Percentiles rank a stretch among this genome's conserved stretches.
Evolutionary conservation across 257 asterid genomes (phyloP).

Genomic region (Solanum piurae): DNA sequence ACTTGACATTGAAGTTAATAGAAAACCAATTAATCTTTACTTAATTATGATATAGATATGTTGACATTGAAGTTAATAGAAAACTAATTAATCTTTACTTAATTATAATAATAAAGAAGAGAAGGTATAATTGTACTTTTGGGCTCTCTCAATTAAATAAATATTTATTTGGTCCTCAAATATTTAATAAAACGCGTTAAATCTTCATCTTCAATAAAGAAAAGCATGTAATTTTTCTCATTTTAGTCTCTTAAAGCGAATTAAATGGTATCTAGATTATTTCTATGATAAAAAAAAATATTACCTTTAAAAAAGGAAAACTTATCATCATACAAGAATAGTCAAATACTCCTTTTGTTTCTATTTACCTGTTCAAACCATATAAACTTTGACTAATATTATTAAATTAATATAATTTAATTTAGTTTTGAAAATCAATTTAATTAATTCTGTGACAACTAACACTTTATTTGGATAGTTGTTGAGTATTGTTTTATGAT

Average conservation of each 20-base stretch:
- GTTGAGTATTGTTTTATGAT: too few species aligned
- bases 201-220: background rate
- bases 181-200: background rate
- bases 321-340: background rate
- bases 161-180: background rate
- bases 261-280: background rate
- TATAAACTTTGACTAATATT: too few species aligned
- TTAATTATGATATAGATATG: background rate
- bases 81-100: background rate
- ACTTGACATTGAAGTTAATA: background rate
- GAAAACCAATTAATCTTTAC: background rate
- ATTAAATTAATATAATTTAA: too few species aligned
- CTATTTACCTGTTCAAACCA: background rate
- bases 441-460: too few species aligned
- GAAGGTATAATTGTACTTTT: background rate
- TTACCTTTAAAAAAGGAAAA: background rate
- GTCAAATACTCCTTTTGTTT: background rate
- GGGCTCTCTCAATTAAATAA: background rate
- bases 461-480: too few species aligned
- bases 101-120: background rate
- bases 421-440: rapidly evolving
- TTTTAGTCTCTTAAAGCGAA: background rate
- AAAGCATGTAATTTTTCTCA: background rate
- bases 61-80: background rate
- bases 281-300: background rate